phyloP scores from a whole-genome alignment of 225 moss, liverwort and hornwort genomes.

The Bryum argenteum region DNA sequence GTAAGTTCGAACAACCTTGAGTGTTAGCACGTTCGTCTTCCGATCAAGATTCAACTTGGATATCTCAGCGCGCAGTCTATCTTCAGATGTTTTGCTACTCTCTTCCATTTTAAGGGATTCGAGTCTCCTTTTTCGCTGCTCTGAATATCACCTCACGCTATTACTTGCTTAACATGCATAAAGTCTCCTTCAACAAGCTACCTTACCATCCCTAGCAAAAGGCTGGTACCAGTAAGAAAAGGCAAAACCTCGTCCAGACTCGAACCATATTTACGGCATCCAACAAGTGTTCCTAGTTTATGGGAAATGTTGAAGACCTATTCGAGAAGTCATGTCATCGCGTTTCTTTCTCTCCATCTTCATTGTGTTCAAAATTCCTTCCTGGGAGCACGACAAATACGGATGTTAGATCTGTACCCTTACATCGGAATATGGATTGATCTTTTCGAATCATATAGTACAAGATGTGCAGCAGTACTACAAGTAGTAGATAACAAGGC shows the following conservation, averaged over 20 bases:
- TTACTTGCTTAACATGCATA: background rate
- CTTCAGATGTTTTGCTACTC: background rate
- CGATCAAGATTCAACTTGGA: constrained; percentile 45
- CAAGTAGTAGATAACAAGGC: no score
- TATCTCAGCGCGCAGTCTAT: constrained; percentile 20
- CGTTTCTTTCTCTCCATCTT: constrained; percentile 49
- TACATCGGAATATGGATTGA: no score
- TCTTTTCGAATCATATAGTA: no score
- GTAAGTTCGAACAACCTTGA: constrained; percentile 44
- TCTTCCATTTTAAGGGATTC: background rate
- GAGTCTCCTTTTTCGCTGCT: constrained; percentile 13
- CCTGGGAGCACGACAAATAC: constrained; percentile 37
- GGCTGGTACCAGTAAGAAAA: background rate
- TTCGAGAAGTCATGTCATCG: constrained; percentile 35
- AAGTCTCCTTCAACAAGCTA: background rate
- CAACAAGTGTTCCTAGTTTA: background rate
- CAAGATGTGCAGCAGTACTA: no score
- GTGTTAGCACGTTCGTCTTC: constrained; percentile 46
- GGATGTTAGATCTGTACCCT: background rate
- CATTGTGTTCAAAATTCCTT: constrained; percentile 46
- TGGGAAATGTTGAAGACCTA: constrained; percentile 44
- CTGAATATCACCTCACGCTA: background rate
- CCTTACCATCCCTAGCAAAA: background rate
- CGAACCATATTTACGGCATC: background rate
- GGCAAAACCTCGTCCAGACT: background rate